Evolutionary conservation across 2,329 filamentous ascomycete species (phyloP).

Genomic region (Daldinia sp.): DNA sequence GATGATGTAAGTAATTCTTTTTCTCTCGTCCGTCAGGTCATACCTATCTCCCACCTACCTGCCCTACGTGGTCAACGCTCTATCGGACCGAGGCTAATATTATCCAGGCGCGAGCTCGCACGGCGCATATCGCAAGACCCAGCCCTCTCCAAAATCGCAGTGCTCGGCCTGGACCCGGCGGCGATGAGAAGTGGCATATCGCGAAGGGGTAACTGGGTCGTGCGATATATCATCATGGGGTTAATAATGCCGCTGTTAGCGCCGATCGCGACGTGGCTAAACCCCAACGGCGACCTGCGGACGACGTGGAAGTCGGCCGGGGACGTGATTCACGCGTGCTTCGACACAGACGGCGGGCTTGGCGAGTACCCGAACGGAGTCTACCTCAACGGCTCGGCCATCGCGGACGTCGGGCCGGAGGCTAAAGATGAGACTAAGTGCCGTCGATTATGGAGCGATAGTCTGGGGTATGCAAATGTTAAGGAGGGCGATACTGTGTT

Average conservation of each 20-base stretch:
- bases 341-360: constrained; percentile 45
- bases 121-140: constrained; percentile 43
- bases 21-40: neutral
- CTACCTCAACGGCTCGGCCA: constrained; percentile 39
- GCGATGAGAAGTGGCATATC: constrained; percentile 45
- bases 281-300: constrained; percentile 47
- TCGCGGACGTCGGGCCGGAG: constrained; percentile 35
- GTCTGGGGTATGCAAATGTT: constrained; percentile 30
- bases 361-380: constrained; percentile 40
- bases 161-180: constrained; percentile 50
- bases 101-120: constrained; percentile 44
- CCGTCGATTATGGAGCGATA: constrained; percentile 38
- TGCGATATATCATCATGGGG: constrained; percentile 38
- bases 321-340: constrained; percentile 46
- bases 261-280: constrained; percentile 38
- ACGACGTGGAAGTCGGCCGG: constrained; percentile 48
- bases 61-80: constrained; percentile 6
- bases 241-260: constrained; percentile 32
- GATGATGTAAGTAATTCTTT: constrained; percentile 42
- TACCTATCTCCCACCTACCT: neutral
- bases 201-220: constrained; percentile 41
- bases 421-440: constrained; percentile 40
- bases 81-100: constrained; percentile 12
- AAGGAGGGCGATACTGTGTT: constrained; percentile 41
- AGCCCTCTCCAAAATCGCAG: constrained; percentile 44